A percentile compares a stretch with the other conserved stretches of the same genome.
Evolutionary conservation across 192 early-diverging fungal species (phyloP).

Genomic region (Coemansia sp.): DNA sequence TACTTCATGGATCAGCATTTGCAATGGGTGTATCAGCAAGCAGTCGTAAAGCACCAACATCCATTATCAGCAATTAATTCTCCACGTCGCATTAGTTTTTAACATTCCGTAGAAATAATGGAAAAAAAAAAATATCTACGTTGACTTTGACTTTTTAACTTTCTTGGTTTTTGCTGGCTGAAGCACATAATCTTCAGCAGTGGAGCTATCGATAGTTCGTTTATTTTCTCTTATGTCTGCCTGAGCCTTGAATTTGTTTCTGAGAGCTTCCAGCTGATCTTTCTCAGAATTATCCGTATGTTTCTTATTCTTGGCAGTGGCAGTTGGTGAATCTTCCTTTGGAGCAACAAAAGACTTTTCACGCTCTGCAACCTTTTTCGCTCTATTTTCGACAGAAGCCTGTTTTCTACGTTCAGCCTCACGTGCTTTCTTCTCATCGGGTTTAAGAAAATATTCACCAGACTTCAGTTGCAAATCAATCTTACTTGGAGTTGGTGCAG

Average conservation of each 20-base stretch:
- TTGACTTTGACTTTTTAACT: conserved; percentile 5
- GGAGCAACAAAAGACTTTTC: conserved; percentile 81
- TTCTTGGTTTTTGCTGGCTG: conserved; percentile 23
- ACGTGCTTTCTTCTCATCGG: conserved; percentile 63
- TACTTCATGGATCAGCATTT: conserved; percentile 39
- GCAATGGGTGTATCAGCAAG: conserved; percentile 34
- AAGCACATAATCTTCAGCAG: conserved; percentile 24
- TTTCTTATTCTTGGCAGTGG: conserved; percentile 1
- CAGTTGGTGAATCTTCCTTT: conserved; percentile 52
- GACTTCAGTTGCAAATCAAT: conserved; percentile 90
- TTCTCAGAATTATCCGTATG: conserved; percentile 20
- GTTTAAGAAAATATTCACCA: conserved; percentile 94
- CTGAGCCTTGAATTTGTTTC: conserved; percentile 48
- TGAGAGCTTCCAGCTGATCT: conserved; percentile 44
- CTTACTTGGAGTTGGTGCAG: conserved; percentile 78
- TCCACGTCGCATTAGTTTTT: not conserved
- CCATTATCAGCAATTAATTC: conserved; percentile 1
- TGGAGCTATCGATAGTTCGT: conserved; percentile 10
- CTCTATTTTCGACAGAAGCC: conserved; percentile 64
- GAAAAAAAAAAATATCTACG: not conserved
- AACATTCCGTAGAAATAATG: no score
- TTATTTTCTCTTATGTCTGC: conserved; percentile 24
- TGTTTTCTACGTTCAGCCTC: conserved; percentile 64
- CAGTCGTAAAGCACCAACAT: conserved; percentile 12
- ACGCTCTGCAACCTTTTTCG: conserved; percentile 70